Base-by-base conservation (phyloP, 139 green algal species). In the Chlamydomonas sp. region DNA sequence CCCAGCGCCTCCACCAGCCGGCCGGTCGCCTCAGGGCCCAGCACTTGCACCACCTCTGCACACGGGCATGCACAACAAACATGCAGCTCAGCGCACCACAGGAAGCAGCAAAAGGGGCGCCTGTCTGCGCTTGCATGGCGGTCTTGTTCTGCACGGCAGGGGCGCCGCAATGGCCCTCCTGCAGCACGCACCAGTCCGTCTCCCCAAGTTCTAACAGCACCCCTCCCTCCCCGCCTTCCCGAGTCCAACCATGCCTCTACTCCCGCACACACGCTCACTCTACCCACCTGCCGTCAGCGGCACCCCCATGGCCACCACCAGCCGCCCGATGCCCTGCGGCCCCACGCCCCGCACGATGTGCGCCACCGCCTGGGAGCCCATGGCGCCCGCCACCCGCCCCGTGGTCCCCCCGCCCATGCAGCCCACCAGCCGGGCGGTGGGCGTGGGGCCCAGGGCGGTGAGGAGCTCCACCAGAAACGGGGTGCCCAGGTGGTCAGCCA, bases 361-460 rank as follows among this genome's bases (percentile, higher is more conserved):
- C 17, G 83, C 83, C 18, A 85, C 87, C 69, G 75, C 77, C 63
- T 84, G 60, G 15, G 63, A 62, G 5, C 88, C 88, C 71, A 91
- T 84, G 20, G 71, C 78, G 3, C 63, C 63, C 17, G 78, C 85
- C n/a, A 89, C 77, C 58, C 83, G 62, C 6, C 78, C 85, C 84
- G 71, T 63, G 49, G 76, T 12, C 4, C 58, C 12, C 8, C 61
- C 64, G 8, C 81, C 87, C 73, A 90, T 80, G 6, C 75, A 49
- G 10, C 31, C 67, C 14, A 90, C 81, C 64, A 92, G 78, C 0
- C 9, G 72, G 61, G 77, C 85, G 5, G 89, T 92, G 63, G 16
- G 20, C 3, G 20, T 73, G 5, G 84, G 16, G 12, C 89, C 81
- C 81, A 92, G 58, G n/a, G 79, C 74, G 58, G 60, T 67, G 3